Conservation (phyloP, 306 rosid genomes). For the Trichosanthes cucumerina region DNA sequence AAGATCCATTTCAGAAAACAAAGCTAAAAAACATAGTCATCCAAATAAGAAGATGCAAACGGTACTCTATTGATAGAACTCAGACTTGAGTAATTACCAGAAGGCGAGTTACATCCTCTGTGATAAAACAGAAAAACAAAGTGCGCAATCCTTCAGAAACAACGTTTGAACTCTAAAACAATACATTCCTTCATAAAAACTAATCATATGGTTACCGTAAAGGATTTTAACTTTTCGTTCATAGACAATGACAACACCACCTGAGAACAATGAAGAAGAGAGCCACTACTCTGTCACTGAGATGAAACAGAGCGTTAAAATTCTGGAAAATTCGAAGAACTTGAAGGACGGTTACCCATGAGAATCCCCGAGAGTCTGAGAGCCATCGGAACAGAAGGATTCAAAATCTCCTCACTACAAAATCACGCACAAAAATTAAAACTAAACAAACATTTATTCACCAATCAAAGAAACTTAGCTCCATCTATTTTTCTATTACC, state of each 20-base stretch:
- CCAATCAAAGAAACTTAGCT: not conserved
- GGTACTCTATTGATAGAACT: not conserved
- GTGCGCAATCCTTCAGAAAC: not conserved
- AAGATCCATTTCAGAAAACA: not conserved
- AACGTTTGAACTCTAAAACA: not conserved
- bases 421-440: not conserved
- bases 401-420: conserved; percentile 73
- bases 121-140: conserved; percentile 8
- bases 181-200: not conserved
- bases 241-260: conserved; percentile 85
- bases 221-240: conserved; percentile 83
- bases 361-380: conserved; percentile 92
- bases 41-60: not conserved
- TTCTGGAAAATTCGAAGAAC: not conserved
- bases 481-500: conserved; percentile 23
- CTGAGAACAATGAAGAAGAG: conserved; percentile 25
- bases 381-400: conserved; percentile 88
- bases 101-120: conserved; percentile 80
- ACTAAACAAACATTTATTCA: not conserved
- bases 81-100: conserved; percentile 35
- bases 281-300: conserved; percentile 8
- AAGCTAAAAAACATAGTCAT: not conserved
- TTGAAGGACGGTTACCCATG: conserved; percentile 49
- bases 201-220: conserved; percentile 31
- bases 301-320: not conserved